A percentile compares a stretch with the other conserved stretches of the same genome.
Evolutionary conservation across 768 basidiomycete genomes (phyloP).

Genomic region (Trichaptum fuscoviolaceum): DNA sequence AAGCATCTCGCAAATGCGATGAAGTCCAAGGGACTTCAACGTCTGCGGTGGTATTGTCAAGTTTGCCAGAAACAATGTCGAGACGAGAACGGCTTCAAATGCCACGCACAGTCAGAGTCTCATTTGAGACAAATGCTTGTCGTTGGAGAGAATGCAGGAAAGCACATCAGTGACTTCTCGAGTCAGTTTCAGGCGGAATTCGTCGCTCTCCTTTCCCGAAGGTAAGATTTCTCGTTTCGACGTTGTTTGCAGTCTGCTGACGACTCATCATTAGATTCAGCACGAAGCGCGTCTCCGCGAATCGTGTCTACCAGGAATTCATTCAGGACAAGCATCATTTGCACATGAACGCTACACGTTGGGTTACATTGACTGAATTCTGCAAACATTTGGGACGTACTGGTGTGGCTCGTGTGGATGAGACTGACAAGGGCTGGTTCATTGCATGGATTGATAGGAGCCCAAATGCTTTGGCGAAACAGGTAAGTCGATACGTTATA

Average conservation of each 20-base stretch:
- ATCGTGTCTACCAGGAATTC: constrained; percentile 96
- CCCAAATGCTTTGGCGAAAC: constrained; percentile 89
- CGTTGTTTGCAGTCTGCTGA: constrained; percentile 6
- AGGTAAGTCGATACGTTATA: constrained; percentile 40
- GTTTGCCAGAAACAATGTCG: constrained; percentile 98
- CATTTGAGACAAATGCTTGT: constrained; percentile 97
- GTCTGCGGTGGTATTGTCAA: constrained; percentile 97
- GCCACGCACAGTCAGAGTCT: constrained; percentile 80
- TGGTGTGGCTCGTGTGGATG: constrained; percentile 89
- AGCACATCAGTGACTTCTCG: constrained; percentile 89
- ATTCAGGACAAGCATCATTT: constrained; percentile 91
- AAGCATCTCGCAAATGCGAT: constrained; percentile 92
- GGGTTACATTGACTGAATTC: constrained; percentile 98
- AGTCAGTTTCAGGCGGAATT: constrained; percentile 87
- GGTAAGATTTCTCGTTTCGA: constrained; percentile 38
- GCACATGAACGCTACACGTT: constrained; percentile 98
- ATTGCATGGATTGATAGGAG: constrained; percentile 96
- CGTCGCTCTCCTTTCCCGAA: constrained; percentile 79
- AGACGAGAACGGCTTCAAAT: constrained; percentile 99
- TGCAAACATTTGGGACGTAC: constrained; percentile 80
- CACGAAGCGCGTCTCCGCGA: constrained; percentile 92
- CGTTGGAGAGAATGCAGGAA: constrained; percentile 90
- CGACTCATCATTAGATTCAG: constrained; percentile 53
- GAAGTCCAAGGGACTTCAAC: constrained; percentile 95
- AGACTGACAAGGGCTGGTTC: constrained; percentile 99